Base-by-base conservation (phyloP, 345 rosid species). In the Eucalyptus lansdowneana region DNA sequence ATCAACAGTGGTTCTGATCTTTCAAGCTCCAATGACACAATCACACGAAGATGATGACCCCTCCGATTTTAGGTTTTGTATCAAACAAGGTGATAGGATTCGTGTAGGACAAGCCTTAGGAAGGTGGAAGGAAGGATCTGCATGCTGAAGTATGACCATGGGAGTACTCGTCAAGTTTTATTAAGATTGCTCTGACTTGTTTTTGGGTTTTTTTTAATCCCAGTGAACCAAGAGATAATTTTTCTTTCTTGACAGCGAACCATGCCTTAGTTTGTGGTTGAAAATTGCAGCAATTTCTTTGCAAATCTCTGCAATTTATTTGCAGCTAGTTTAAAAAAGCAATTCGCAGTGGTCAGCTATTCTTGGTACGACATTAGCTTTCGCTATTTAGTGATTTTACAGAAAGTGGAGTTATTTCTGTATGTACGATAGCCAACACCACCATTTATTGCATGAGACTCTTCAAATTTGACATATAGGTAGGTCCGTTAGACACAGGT, bases 1-100 rank as follows among this genome's bases (percentile, higher is more conserved):
- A 90, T 98, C 99, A 5, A 97, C 99, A 0, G 99, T 97, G 16
- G 99, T 98, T 86, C 97, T 98, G 14, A 94, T 98, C 80, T 98
- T 98, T 92, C 96, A 98, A 72, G 99, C 99, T 76, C 98, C 98
- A 24, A 91, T 94, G 11, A 72, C 90, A 85, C 94, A 92, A 88
- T 90, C 94, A 69, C 87, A 88, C 4, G 89, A 94, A 80, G 90
- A 89, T 15, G 89, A 91, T 58, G 89, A 91, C 87, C 92, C 95
- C 16, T 93, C 97, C 19, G 95, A 93, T 80, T 98, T 95, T 92
- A 92, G 91, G 89, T 98, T 96, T 90, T 91, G 92, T 86, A 76
- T 97, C 87, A 91, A 91, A 50, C 93, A 91, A 19, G 97, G 98
- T 24, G 98, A 98, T 21, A 94, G 93, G 94, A 92, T 96, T 50